These are phyloP conservation scores for Pyropia haitanensis DNA, from an alignment of 23 red algal species.

Conservation along the genomic window DNA sequence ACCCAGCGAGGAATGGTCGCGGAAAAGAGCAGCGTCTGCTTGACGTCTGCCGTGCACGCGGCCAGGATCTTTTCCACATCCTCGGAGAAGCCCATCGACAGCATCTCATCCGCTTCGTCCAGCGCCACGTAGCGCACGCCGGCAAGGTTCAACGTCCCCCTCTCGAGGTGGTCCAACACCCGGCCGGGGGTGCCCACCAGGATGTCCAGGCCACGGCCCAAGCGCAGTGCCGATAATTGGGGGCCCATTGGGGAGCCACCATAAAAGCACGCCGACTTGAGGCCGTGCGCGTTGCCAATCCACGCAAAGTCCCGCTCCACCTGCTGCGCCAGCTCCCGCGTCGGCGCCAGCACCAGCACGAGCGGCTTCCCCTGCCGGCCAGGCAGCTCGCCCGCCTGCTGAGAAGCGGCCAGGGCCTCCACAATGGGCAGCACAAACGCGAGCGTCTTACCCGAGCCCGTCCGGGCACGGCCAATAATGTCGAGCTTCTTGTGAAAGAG, in stretches of 20 bases:
- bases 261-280: conserved; percentile 43
- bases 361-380: conserved; percentile 17
- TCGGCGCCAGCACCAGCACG: conserved; percentile 62
- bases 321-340: conserved; percentile 76
- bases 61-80: conserved; percentile 61
- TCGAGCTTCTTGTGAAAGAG: conserved; percentile 39
- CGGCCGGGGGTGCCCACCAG: conserved; percentile 67
- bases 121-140: conserved; percentile 54
- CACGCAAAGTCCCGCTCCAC: conserved; percentile 59
- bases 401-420: conserved; percentile 30
- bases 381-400: neutral
- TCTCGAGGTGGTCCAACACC: conserved; percentile 70
- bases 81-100: conserved; percentile 74
- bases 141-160: conserved; percentile 15
- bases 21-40: conserved; percentile 82
- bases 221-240: conserved; percentile 21
- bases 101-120: conserved; percentile 86
- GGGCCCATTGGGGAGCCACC: conserved; percentile 46
- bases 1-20: conserved; percentile 75
- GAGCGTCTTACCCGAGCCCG: conserved; percentile 92
- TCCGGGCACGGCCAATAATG: conserved; percentile 74
- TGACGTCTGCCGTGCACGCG: conserved; percentile 29
- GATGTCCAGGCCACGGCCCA: conserved; percentile 51
- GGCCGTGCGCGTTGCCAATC: conserved; percentile 30
- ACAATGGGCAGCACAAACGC: conserved; percentile 91